Percentiles rank a stretch among this genome's conserved stretches.
These are phyloP conservation scores for Hypomontagnella submonticulosa DNA, from an alignment of 495 filamentous ascomycete genomes.

Conservation along the genomic window DNA sequence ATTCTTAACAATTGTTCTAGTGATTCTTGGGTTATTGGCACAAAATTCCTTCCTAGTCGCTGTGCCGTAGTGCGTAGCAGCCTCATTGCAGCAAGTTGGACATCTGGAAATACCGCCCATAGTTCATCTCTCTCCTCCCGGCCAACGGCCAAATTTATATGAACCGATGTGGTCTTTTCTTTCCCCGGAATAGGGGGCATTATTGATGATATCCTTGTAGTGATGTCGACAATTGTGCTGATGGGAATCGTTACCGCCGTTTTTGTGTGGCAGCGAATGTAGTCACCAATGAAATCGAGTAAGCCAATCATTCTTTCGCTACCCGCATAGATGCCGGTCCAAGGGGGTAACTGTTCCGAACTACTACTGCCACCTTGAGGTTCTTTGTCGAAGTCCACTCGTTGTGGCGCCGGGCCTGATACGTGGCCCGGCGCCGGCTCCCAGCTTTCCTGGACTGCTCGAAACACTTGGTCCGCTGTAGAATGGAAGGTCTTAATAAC, in stretches of 20 bases:
- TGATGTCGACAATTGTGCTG: conserved; percentile 70
- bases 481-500: conserved; percentile 70
- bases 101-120: conserved; percentile 73
- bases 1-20: conserved; percentile 76
- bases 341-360: conserved; percentile 66
- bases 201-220: conserved; percentile 74
- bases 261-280: conserved; percentile 66
- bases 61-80: conserved; percentile 64
- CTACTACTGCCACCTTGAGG: conserved; percentile 56
- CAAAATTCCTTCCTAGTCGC: conserved; percentile 63
- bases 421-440: conserved; percentile 66
- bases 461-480: conserved; percentile 79
- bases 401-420: conserved; percentile 50
- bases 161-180: conserved; percentile 51
- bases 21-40: conserved; percentile 66
- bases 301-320: conserved; percentile 72
- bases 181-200: conserved; percentile 60
- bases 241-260: conserved; percentile 70
- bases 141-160: conserved; percentile 73
- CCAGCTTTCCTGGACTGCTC: conserved; percentile 82
- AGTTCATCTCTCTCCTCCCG: conserved; percentile 82
- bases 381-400: conserved; percentile 50
- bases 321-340: conserved; percentile 78
- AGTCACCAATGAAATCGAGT: conserved; percentile 65
- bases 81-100: conserved; percentile 74